Base-by-base conservation (phyloP, 2,329 filamentous ascomycete genomes). In the Hymenoscyphus repandus region DNA sequence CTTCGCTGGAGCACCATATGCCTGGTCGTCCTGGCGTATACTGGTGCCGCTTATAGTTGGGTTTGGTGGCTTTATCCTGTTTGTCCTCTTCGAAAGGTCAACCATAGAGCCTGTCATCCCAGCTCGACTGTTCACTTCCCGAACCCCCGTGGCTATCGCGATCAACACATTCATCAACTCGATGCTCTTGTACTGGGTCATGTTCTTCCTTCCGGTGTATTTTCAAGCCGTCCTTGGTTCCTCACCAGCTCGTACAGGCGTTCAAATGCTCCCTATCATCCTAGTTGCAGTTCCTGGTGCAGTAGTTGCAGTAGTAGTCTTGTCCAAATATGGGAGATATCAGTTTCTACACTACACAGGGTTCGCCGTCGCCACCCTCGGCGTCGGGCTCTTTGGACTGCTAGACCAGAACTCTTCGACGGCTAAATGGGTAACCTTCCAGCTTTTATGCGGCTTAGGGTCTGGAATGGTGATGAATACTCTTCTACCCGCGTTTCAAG, bases 21-120 rank as follows among this genome's bases (percentile, higher is more conserved):
- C 47, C 2, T 55, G 50, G 50, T 12, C 18, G 22, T 51, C 47
- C n/a, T 53, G 33, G 32, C 42, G 38, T 3, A 43, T 32, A 17
- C 6, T 57, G 5, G 59, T 64, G 0, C 73, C 74, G 1, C 60
- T 79, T 1, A 46, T 52, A 12, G n/a, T 55, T 11, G 49, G 54
- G 5, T 20, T 51, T 12, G 13, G 38, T 1, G 72, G 72, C 5
- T 30, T 46, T 11, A 5, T 27, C 7, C 4, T 22, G 2, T 51
- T 51, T 40, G 7, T 11, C 2, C 13, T n/a, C 6, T 42, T 18
- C 6, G 34, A 51, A 36, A n/a, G 22, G 12, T 36, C 4, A 7
- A 12, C 5, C 3, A n/a, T 2, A 11, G 27, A 34, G 32, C 12
- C 38, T 6, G 2, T 20, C 5, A 33, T 9, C n/a, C 38, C 33